Evolutionary conservation across 768 basidiomycete species (phyloP).

Genomic region (Termitomyces sp.): DNA sequence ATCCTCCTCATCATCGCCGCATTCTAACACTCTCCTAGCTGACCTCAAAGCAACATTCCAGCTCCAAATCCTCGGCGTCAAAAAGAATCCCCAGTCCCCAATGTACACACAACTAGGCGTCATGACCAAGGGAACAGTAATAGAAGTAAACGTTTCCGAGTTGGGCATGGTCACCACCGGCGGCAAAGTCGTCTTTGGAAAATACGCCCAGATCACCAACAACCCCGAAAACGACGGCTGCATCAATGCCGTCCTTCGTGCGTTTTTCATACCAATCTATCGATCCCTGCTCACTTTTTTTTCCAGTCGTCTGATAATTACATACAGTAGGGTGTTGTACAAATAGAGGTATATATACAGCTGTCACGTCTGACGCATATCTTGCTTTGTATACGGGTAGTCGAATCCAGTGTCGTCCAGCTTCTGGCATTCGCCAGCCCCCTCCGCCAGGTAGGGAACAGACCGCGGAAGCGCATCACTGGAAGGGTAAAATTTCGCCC

Average conservation of each 20-base stretch:
- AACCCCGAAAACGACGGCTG: slow-evolving; percentile 97
- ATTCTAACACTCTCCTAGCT: slow-evolving; percentile 39
- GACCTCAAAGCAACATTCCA: slow-evolving; percentile 99
- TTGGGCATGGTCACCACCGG: slow-evolving; percentile 96
- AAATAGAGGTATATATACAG: not conserved
- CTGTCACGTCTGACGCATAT: not conserved
- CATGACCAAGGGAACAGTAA: slow-evolving; percentile 95
- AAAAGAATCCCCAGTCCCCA: slow-evolving; percentile 99
- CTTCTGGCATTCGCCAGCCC: not conserved
- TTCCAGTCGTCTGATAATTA: slow-evolving; percentile 22
- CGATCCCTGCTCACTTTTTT: not conserved
- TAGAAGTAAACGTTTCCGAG: slow-evolving; percentile 99
- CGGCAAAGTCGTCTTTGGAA: slow-evolving; percentile 90
- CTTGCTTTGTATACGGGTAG: not conserved
- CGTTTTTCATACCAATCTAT: slow-evolving; percentile 24
- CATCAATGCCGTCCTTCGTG: slow-evolving; percentile 90
- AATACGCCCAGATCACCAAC: slow-evolving; percentile 92
- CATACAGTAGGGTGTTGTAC: not conserved
- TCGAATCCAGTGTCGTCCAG: not conserved
- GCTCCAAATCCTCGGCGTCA: slow-evolving; percentile 93
- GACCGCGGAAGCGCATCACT: not conserved
- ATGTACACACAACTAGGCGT: slow-evolving; percentile 97
- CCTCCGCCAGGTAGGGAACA: slow-evolving; percentile 12
- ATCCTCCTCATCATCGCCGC: not conserved
- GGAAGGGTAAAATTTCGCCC: not conserved